Base-by-base conservation (phyloP, 2,329 filamentous ascomycete genomes). In the Fusarium keratoplasticum region DNA sequence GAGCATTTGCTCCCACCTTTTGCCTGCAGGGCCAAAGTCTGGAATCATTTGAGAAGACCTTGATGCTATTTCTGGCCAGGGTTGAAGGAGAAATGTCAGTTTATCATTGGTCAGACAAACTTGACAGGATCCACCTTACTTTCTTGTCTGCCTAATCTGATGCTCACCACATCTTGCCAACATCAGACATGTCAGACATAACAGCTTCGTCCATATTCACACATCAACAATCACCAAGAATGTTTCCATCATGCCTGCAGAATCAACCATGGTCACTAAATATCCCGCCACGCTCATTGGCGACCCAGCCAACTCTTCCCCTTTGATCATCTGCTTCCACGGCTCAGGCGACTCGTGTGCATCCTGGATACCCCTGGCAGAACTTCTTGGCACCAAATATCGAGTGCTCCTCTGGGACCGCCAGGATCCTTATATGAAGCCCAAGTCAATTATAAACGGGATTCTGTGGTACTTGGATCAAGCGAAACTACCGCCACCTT, bases 251-350 rank as follows among this genome's bases (percentile, higher is more conserved):
- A n/a, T 52, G n/a, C 18, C 25, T 29, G 16, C 47, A 52, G 18
- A n/a, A 8, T 52, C 47, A 29, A 31, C 20, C 25, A 52, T 31
- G 14, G 13, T 13, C n/a, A 16, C 4, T 16, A n/a, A 33, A 4
- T 31, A 25, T 3, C 33, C 18, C 6, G 36, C 54, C 16, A 66
- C 29, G 5, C 4, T 57, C 11, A 20, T 64, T 2, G 73, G 73
- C 2, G 31, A 47, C 1, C 1, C 22, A 2, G 16, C 18, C 13
- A 58, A 20, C n/a, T 13, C 40, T 0, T 40, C 57, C 18, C 74
- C 74, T n/a, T 40, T 67, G 38, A 42, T 77, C 16, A 65, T 77
- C 7, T 77, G 66, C 16, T 77, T 77, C 31, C 75, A 77, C 4
- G 74, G 75, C 18, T 77, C 75, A 5, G 74, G 70, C 4, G 70